Base-by-base conservation (phyloP, 164 flowering plant species). In the Nelumbo lutea region DNA sequence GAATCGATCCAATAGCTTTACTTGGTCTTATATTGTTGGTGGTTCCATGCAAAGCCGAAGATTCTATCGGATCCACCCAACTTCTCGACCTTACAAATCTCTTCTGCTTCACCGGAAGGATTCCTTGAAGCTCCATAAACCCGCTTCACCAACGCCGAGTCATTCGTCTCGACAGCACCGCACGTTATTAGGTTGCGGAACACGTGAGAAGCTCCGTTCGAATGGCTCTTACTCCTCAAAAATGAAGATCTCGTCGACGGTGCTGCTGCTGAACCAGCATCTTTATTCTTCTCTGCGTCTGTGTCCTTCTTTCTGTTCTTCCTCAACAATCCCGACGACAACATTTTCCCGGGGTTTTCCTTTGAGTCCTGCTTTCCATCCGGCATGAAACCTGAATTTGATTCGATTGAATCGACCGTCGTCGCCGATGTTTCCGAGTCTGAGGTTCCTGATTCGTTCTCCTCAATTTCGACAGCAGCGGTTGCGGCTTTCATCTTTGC, bases 111-210 rank as follows among this genome's bases (percentile, higher is more conserved):
- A 53, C 27, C 67, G 6, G 70, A 42, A 51, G 47, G 11, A 46
- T 59, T 66, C 44, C 38, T 47, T 47, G 65, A 56, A 1, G 70
- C 60, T 55, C 66, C 78, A 9, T 60, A 58, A 38, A 59, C n/a
- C 53, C 66, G 64, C 61, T n/a, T 52, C 46, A 74, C 70, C 13
- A 78, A 61, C 7, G 75, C 79, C 2, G 85, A 72, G 6, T 89
- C 91, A 7, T 81, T 79, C 0, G 90, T 83, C 5, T 86, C 85
- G 11, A 73, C 73, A 2, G 79, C 76, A 5, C 90, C 84, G 59
- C 95, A 87, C 6, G 62, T 72, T 0, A 87, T 77, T 69, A 89
- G 51, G 48, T 82, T 83, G 27, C 82, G 77, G 10, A 87, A 65
- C 69, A 84, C 57, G n/a, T 64, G 63, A 7, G 89, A 73, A 14